Evolutionary conservation across 1,284 basidiomycete genomes (phyloP).

Genomic region (Apiotrichum siamense): DNA sequence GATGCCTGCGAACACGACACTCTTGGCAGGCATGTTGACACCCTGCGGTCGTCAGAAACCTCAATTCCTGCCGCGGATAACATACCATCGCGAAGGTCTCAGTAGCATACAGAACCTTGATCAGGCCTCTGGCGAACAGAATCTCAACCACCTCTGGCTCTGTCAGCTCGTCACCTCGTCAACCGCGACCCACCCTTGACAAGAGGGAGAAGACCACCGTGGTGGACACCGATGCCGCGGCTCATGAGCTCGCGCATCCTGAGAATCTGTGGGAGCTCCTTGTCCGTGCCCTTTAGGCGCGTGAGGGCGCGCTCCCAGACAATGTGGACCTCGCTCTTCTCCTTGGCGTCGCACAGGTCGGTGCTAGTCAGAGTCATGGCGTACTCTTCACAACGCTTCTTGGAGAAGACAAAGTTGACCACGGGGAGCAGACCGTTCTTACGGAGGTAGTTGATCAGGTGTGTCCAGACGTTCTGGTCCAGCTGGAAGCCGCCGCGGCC

Average conservation of each 20-base stretch:
- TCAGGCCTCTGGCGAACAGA: slow-evolving; percentile 88
- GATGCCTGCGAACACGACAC: slow-evolving; percentile 91
- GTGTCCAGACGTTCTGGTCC: slow-evolving; percentile 91
- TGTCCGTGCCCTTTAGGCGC: slow-evolving; percentile 86
- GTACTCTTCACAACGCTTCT: slow-evolving; percentile 95
- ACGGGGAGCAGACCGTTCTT: slow-evolving; percentile 85
- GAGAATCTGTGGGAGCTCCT: slow-evolving; percentile 87
- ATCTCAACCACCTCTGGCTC: slow-evolving; percentile 80
- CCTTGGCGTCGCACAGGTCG: slow-evolving; percentile 74
- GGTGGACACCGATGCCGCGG: slow-evolving; percentile 94
- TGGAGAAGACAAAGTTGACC: slow-evolving; percentile 95
- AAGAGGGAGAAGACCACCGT: slow-evolving; percentile 91
- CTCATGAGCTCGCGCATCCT: slow-evolving; percentile 86
- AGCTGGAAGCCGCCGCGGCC: slow-evolving; percentile 57
- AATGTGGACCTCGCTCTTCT: slow-evolving; percentile 96
- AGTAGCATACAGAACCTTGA: slow-evolving; percentile 96
- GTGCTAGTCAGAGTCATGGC: slow-evolving; percentile 81
- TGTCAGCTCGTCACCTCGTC: slow-evolving; percentile 63
- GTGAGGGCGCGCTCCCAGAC: slow-evolving; percentile 87
- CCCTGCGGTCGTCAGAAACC: slow-evolving; percentile 57
- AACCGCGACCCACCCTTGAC: slow-evolving; percentile 68
- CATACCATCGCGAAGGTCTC: slow-evolving; percentile 98
- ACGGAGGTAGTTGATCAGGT: slow-evolving; percentile 77
- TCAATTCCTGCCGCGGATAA: too few relatives aligned
- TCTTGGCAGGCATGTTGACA: slow-evolving; percentile 98